These are phyloP conservation scores for Manihot esculenta DNA, from an alignment of 441 rosid genomes.

Conservation along the genomic window DNA sequence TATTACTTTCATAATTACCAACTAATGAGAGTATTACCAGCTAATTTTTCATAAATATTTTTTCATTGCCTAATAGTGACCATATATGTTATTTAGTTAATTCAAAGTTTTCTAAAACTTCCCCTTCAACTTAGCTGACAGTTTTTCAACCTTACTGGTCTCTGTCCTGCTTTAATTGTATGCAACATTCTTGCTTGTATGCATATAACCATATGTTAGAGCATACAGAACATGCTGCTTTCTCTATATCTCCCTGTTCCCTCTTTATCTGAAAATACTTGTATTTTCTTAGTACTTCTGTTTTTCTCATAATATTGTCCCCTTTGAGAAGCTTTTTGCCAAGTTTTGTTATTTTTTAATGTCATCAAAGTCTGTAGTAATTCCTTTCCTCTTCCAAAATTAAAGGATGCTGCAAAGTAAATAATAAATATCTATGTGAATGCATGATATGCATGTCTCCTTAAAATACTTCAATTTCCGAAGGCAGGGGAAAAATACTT, in stretches of 20 bases:
- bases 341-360: background rate
- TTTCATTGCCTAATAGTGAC: background rate
- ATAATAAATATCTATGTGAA: background rate
- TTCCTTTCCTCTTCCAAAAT: background rate
- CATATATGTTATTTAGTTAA: background rate
- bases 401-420: too few relatives aligned
- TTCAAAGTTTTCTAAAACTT: background rate
- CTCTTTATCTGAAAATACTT: background rate
- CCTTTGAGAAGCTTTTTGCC: background rate
- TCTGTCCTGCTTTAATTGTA: background rate
- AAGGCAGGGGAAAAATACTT: background rate
- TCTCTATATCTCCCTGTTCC: background rate
- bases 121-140: background rate
- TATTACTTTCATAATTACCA: background rate
- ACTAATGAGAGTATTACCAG: too few relatives aligned
- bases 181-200: background rate
- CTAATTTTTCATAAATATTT: background rate
- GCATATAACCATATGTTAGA: background rate
- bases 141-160: background rate
- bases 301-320: background rate
- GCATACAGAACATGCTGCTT: background rate
- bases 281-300: background rate
- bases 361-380: background rate
- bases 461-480: too few relatives aligned
- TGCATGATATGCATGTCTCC: background rate